Evolutionary conservation across 805 yeast genomes (phyloP).

Genomic region (Lachancea mirantina): DNA sequence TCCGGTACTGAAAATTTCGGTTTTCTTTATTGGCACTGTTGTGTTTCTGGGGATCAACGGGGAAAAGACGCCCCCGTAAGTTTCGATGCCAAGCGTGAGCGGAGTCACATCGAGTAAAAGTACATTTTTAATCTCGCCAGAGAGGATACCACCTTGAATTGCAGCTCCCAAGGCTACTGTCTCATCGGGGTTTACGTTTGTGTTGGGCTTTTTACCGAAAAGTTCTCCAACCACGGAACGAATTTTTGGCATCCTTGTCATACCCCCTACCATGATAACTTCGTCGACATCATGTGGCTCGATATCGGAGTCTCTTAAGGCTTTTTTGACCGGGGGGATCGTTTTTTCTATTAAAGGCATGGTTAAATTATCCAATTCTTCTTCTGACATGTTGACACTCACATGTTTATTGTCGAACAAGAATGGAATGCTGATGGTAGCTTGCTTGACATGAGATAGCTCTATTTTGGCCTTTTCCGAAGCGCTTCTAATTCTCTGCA

Average conservation of each 20-base stretch:
- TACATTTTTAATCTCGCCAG: slow-evolving; percentile 77
- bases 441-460: slow-evolving; percentile 54
- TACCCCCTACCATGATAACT: slow-evolving; percentile 76
- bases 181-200: slow-evolving; percentile 81
- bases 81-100: slow-evolving; percentile 73
- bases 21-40: slow-evolving; percentile 67
- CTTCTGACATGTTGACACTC: slow-evolving; percentile 51
- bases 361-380: slow-evolving; percentile 60
- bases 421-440: slow-evolving; percentile 65
- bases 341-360: slow-evolving; percentile 61
- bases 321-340: slow-evolving; percentile 64
- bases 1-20: slow-evolving; percentile 71
- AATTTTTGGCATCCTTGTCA: slow-evolving; percentile 85
- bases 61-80: slow-evolving; percentile 77
- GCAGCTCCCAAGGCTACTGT: slow-evolving; percentile 92
- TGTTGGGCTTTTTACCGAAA: slow-evolving; percentile 60
- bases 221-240: slow-evolving; percentile 51
- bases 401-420: slow-evolving; percentile 56
- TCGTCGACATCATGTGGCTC: slow-evolving; percentile 62
- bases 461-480: slow-evolving; percentile 75
- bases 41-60: slow-evolving; percentile 73
- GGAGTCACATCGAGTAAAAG: slow-evolving; percentile 78
- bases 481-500: slow-evolving; percentile 73
- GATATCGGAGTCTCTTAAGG: slow-evolving; percentile 67
- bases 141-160: slow-evolving; percentile 78